Percentiles rank a stretch among this genome's conserved stretches.
Conservation (phyloP, 306 rosid species). For the Ormosia semicastrata region DNA sequence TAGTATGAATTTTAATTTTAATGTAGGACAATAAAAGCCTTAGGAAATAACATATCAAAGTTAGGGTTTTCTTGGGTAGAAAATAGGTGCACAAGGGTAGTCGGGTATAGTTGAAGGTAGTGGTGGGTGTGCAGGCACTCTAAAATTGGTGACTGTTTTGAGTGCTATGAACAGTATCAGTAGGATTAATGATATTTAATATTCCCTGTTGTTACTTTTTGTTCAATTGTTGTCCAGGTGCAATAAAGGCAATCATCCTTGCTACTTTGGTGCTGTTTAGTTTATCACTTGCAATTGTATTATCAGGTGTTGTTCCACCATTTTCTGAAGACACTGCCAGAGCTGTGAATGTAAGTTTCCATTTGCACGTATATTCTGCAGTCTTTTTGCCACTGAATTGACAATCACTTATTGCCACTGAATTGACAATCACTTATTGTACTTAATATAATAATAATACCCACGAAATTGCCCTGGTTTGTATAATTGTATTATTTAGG, state of each 20-base stretch:
- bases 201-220: background rate
- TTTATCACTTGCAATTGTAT: slow-evolving; percentile 53
- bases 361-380: background rate
- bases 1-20: slow-evolving; percentile 25
- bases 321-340: slow-evolving; percentile 76
- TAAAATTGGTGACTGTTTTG: background rate
- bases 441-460: background rate
- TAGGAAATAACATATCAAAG: background rate
- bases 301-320: slow-evolving; percentile 65
- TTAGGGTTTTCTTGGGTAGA: background rate
- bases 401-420: too few species aligned
- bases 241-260: slow-evolving; percentile 55
- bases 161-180: background rate
- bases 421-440: too few species aligned
- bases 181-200: background rate
- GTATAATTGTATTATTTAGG: background rate
- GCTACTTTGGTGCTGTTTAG: slow-evolving; percentile 61
- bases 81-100: background rate
- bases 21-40: slow-evolving; percentile 9
- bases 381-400: slow-evolving; percentile 1
- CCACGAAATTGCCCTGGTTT: background rate
- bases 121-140: background rate
- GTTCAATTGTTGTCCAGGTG: slow-evolving; percentile 55
- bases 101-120: slow-evolving; percentile 12
- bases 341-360: slow-evolving; percentile 75